Conservation (phyloP, 495 filamentous ascomycete species). For the Parathielavia hyrcaniae region DNA sequence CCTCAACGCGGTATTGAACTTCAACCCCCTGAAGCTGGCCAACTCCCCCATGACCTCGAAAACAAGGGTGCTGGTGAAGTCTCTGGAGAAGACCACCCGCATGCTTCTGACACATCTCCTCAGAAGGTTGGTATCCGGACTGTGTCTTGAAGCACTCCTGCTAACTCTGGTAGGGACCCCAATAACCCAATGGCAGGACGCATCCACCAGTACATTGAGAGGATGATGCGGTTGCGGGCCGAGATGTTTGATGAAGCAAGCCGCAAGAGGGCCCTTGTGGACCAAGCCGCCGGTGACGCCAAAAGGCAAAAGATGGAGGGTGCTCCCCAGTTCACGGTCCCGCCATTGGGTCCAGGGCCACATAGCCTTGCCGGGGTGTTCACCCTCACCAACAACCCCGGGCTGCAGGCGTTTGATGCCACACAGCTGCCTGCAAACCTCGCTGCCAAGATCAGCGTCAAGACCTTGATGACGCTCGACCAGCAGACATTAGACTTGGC, state of each 20-base stretch:
- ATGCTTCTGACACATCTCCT: constrained; percentile 72
- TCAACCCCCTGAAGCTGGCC: constrained; percentile 78
- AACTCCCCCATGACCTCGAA: constrained; percentile 70
- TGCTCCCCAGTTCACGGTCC: constrained; percentile 46
- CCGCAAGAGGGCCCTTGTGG: constrained; percentile 66
- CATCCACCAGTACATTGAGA: constrained; percentile 77
- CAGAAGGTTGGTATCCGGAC: constrained; percentile 53
- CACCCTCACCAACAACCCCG: constrained; percentile 69
- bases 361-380: constrained; percentile 73
- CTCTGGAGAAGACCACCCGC: constrained; percentile 87
- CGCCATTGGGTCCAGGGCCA: constrained; percentile 65
- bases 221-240: constrained; percentile 62
- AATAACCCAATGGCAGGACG: constrained; percentile 58
- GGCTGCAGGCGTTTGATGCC: constrained; percentile 73
- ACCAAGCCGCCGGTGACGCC: constrained; percentile 53
- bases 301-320: constrained; percentile 37
- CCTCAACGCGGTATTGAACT: constrained; percentile 74
- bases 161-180: constrained; percentile 53
- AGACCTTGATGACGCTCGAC: constrained; percentile 60
- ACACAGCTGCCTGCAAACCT: constrained; percentile 65
- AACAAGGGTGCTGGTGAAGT: constrained; percentile 73
- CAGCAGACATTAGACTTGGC: constrained; percentile 58
- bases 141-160: neutral
- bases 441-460: constrained; percentile 68
- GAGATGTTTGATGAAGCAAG: constrained; percentile 71